Evolutionary conservation across 768 basidiomycete species (phyloP), one percentile per base, ranked within the genome.

Genomic region (Podaxis sp.): DNA sequence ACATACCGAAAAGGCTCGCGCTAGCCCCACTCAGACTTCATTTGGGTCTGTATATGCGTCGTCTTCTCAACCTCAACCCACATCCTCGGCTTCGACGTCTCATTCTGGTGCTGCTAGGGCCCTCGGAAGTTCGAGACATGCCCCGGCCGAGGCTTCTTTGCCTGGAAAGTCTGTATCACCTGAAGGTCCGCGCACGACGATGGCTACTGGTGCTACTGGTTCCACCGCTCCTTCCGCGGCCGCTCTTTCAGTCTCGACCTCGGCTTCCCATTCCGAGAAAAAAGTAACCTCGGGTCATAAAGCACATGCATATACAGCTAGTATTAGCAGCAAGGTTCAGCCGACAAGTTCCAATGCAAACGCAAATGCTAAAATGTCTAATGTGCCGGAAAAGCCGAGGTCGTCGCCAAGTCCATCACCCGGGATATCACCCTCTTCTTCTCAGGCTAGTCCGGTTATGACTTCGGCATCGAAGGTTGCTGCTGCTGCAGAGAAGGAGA

Each of bases 401-500:
- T 48, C 59, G 25, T 47, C 36, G 14, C 40, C 50, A 6, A 35
- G 40, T 40, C n/a, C 42, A 1, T 52, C 58, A 16, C 42, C 46
- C 10, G 46, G 44, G 2, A 36, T 28, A 35, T 60, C 59, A 38
- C 18, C 55, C 35, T 53, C 59, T 28, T 36, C 55, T 4, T 62
- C 62, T 32, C 44, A 46, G 37, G 46, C 18, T 46, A 40, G 35
- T 63, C 61, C 50, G 16, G 48, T 58, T 25, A 32, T 32, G 25
- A 61, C 59, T 27, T 55, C 59, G 7, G 59, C 59, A 10, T 61
- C 59, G 16, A 48, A 54, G 11, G 59, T 61, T 32, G 59, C 59
- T 55, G 59, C 59, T 47, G 52, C 52, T 37, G 52, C 52, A 1
- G 59, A 54, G 32, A 54, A 32, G 35, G 59, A 37, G 59, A 65